Conservation (phyloP, 2,329 filamentous ascomycete species). For the Trichocomaceae sp. region DNA sequence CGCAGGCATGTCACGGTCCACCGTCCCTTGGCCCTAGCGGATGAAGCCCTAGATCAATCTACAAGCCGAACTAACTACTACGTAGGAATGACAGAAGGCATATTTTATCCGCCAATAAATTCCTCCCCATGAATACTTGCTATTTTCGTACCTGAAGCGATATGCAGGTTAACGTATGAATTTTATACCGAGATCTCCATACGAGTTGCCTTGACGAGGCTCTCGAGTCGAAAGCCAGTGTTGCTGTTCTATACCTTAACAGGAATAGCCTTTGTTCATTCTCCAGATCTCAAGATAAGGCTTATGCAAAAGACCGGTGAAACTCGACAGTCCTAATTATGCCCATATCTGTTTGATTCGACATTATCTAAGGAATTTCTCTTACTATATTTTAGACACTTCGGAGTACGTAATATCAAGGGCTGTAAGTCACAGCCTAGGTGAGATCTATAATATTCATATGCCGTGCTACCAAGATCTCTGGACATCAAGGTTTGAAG, state of each 20-base stretch:
- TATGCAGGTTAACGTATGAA: background rate
- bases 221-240: background rate
- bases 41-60: background rate
- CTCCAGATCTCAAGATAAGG: background rate
- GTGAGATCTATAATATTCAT: background rate
- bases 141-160: background rate
- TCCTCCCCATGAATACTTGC: background rate
- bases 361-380: background rate
- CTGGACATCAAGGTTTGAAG: background rate
- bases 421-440: background rate
- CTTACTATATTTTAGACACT: background rate
- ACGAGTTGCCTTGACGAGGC: background rate
- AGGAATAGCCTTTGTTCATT: background rate
- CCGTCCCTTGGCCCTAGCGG: background rate
- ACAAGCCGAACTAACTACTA: background rate
- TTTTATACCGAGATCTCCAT: background rate
- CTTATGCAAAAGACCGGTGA: background rate
- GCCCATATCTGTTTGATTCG: background rate
- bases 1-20: background rate
- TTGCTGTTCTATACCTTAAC: background rate
- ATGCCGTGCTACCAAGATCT: background rate
- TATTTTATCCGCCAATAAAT: background rate
- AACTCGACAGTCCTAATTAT: background rate
- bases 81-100: background rate
- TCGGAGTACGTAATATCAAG: conserved; percentile 5